Evolutionary conservation across 768 basidiomycete genomes (phyloP), one percentile per base, ranked within the genome.

Genomic region (Coprinopsis cinerea): DNA sequence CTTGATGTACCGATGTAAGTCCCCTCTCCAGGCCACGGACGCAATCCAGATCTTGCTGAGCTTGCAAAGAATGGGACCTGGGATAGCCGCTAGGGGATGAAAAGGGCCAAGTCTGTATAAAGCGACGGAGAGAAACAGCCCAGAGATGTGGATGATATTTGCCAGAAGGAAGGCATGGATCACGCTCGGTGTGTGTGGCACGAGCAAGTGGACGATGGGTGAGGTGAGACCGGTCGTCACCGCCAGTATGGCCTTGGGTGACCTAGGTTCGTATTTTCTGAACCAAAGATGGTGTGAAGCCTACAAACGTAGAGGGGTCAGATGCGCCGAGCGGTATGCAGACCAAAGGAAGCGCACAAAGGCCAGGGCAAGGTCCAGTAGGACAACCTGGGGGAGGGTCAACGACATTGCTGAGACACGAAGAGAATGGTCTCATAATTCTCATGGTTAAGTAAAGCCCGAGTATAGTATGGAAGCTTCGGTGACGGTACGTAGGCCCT

Each of bases 1-100:
- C 35, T 71, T 61, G 44, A 71, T 67, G 50, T 71, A 72, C 1
- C 66, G 44, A 52, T 82, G 75, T 17, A 71, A 67, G 49, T 69
- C 67, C 1, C 77, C 76, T 17, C 41, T 50, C 17, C 48, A 59
- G 1, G 65, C 62, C 13, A 70, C 49, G 43, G 52, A 67, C 0
- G 61, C 64, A 4, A 59, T 56, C 59, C 67, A 70, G 1, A 74
- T 34, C 51, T 72, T 74, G 4, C 72, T 67, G 13, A 74, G 30
- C 47, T 64, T 72, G 60, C 61, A 62, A 2, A 69, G 47, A 1
- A 64, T 14, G 0, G 77, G 78, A 2, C 78, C 78, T 2, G 77
- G 78, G 56, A 70, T 75, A 28, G 58, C 55, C 2, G 72, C 67
- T 1, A 79, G 64, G 1, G 76, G 75, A 52, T 79, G 77, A 47